These are phyloP conservation scores for Epichloe amarillans DNA, from an alignment of 2,329 filamentous ascomycete species.

Conservation along the genomic window DNA sequence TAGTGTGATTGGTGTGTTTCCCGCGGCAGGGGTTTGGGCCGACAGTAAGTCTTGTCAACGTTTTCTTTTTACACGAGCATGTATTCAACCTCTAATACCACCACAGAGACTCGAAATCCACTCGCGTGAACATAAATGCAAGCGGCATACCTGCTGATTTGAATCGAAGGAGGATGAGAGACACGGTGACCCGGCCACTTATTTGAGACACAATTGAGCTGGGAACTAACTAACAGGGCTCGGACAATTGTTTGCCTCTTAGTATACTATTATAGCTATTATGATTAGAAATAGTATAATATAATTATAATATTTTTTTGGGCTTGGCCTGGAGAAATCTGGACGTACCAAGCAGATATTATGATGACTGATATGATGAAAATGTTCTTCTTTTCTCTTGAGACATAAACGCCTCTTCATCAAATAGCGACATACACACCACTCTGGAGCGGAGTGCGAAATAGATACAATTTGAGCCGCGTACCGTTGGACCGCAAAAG, in stretches of 20 bases:
- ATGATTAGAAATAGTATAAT: too few species aligned
- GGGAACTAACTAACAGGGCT: too few species aligned
- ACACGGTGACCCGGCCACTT: conserved; percentile 6
- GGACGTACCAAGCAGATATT: not conserved
- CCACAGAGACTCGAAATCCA: conserved; percentile 1
- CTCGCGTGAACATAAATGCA: not conserved
- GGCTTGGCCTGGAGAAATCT: not conserved
- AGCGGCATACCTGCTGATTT: conserved; percentile 3
- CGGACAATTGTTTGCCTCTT: not conserved
- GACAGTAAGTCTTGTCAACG: conserved; percentile 9
- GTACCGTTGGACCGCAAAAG: not conserved
- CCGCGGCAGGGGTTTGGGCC: conserved; percentile 20
- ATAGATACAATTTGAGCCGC: not conserved
- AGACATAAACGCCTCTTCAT: conserved; percentile 2
- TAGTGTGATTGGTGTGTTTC: conserved; percentile 33
- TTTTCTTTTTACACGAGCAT: not conserved
- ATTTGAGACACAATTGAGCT: not conserved
- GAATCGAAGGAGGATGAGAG: conserved; percentile 6
- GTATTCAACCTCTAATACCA: not conserved
- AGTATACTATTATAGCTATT: too few species aligned
- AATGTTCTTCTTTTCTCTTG: not conserved
- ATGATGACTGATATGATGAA: conserved; percentile 3
- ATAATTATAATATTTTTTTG: not conserved
- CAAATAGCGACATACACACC: conserved; percentile 2
- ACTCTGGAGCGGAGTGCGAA: not conserved